phyloP scores from a whole-genome alignment of 176 grass and related monocot genomes.

The Cocos nucifera region DNA sequence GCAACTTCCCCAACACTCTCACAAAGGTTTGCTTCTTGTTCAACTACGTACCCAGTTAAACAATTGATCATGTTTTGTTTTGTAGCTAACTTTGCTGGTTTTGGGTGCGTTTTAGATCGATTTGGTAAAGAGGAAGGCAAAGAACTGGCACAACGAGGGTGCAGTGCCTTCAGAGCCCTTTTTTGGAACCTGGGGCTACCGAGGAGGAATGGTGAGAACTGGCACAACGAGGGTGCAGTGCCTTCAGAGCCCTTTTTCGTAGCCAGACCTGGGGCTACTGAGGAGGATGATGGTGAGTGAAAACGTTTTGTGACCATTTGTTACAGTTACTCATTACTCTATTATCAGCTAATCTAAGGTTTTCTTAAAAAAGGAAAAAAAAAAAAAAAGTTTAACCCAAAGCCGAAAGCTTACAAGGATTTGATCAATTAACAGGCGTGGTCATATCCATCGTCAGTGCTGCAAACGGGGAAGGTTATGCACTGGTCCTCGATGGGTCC shows the following conservation, averaged over 20 bases:
- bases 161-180: constrained; percentile 84
- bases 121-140: constrained; percentile 65
- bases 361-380: too few species aligned
- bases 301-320: not conserved
- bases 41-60: too few species aligned
- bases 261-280: constrained; percentile 54
- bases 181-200: constrained; percentile 75
- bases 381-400: too few species aligned
- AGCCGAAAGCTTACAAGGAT: too few species aligned
- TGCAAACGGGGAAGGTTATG: constrained; percentile 70
- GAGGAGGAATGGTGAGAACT: constrained; percentile 93
- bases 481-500: constrained; percentile 65
- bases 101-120: constrained; percentile 34
- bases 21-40: constrained; percentile 42
- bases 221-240: constrained; percentile 83
- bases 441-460: constrained; percentile 87
- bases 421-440: constrained; percentile 34
- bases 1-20: constrained; percentile 99
- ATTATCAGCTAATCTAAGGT: not conserved
- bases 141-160: constrained; percentile 89
- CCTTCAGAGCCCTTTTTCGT: constrained; percentile 96
- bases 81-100: not conserved
- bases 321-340: not conserved
- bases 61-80: not conserved
- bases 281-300: constrained; percentile 86